These are phyloP conservation scores for Telopea speciosissima DNA, from an alignment of 177 flowering plant genomes.

Conservation along the genomic window DNA sequence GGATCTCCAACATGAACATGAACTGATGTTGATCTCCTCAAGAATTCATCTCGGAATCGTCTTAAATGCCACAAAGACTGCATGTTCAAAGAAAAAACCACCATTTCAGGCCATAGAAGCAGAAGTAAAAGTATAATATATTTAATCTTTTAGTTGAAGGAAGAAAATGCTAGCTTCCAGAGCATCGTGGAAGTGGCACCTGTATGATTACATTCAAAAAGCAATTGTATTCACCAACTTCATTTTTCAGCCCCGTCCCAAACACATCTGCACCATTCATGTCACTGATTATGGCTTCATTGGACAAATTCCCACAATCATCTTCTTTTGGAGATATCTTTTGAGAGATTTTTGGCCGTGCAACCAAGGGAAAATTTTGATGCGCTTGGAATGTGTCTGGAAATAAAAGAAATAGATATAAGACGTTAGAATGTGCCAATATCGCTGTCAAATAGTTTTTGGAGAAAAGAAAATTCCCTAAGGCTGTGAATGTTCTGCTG, in stretches of 20 bases:
- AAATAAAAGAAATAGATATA: conserved; percentile 7
- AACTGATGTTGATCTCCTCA: conserved; percentile 47
- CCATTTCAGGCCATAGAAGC: conserved; percentile 6
- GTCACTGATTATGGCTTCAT: conserved; percentile 20
- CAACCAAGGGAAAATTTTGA: conserved; percentile 30
- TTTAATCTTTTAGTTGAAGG: background rate
- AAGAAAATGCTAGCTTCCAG: conserved; percentile 1
- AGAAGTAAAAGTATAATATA: background rate
- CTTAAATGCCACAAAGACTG: conserved; percentile 93
- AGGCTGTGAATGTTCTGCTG: too few relatives aligned
- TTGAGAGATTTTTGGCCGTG: conserved; percentile 23
- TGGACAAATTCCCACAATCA: conserved; percentile 18
- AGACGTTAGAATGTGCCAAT: background rate
- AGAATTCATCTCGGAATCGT: conserved; percentile 74
- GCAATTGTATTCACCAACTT: conserved; percentile 96
- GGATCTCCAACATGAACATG: conserved; percentile 93
- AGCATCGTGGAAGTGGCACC: conserved; percentile 31
- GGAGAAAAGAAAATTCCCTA: too few relatives aligned
- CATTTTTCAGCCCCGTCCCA: conserved; percentile 82
- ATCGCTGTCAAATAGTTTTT: too few relatives aligned
- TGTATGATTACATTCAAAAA: conserved; percentile 96
- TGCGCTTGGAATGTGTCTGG: conserved; percentile 60
- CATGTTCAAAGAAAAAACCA: conserved; percentile 13
- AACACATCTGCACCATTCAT: conserved; percentile 31
- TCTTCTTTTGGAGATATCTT: conserved; percentile 19